Percentiles rank a stretch among this genome's conserved stretches.
Evolutionary conservation across 441 rosid genomes (phyloP).

Genomic region (Pelargonium myrrhifolium): DNA sequence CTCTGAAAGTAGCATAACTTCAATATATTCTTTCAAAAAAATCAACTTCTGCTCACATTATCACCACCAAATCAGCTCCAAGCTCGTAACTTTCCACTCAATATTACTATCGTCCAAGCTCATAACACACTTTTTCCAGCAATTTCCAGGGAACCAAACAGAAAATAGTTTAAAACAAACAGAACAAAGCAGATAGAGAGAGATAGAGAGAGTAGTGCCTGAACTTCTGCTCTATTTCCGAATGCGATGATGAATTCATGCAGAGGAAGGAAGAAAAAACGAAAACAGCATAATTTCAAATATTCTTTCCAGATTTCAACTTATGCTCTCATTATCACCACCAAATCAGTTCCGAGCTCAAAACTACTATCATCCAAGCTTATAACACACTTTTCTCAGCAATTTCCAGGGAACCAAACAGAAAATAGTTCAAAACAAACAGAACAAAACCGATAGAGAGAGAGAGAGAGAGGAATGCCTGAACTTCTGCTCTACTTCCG

Average conservation of each 20-base stretch:
- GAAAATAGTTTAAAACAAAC: too few relatives aligned
- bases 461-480: not conserved
- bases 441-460: not conserved
- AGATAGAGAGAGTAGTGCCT: too few relatives aligned
- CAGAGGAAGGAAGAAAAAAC: too few relatives aligned
- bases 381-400: not conserved
- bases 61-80: not conserved
- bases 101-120: not conserved
- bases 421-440: not conserved
- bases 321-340: not conserved
- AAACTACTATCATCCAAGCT: not conserved
- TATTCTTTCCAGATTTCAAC: too few relatives aligned
- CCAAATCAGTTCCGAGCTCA: not conserved
- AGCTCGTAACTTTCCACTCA: not conserved
- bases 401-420: constrained; percentile 4
- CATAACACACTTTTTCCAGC: not conserved
- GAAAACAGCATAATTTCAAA: too few relatives aligned
- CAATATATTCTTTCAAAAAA: too few relatives aligned
- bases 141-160: constrained; percentile 4
- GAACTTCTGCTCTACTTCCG: too few relatives aligned
- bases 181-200: too few relatives aligned
- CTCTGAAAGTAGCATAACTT: too few relatives aligned
- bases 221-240: too few relatives aligned
- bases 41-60: not conserved
- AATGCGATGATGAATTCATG: too few relatives aligned